Conservation (phyloP, 371 early-diverging fungal genomes). For the Dichotomocladium elegans region DNA sequence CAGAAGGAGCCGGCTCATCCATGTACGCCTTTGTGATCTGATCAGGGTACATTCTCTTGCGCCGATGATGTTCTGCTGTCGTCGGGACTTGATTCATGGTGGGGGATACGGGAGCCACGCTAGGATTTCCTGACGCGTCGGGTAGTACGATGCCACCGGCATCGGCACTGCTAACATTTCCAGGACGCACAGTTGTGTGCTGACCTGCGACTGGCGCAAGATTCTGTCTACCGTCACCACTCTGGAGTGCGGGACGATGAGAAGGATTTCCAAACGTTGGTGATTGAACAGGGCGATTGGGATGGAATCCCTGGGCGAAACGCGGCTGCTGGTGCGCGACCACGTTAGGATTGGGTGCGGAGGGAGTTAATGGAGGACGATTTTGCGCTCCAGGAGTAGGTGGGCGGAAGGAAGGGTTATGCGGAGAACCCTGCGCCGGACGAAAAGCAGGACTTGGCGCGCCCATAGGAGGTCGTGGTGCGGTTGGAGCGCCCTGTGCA, state of each 20-base stretch:
- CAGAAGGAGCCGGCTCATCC: conserved; percentile 20
- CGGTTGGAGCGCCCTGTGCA: conserved; percentile 9
- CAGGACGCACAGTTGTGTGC: too few relatives aligned
- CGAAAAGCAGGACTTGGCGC: conserved; percentile 11
- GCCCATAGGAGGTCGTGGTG: conserved; percentile 26
- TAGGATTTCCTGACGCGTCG: not conserved
- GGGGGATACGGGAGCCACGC: not conserved
- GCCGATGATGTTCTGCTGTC: conserved; percentile 28
- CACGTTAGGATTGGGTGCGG: too few relatives aligned
- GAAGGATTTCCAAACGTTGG: conserved; percentile 5
- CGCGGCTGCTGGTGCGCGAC: too few relatives aligned
- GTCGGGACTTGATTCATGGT: conserved; percentile 9
- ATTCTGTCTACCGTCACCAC: too few relatives aligned
- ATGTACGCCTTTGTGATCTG: conserved; percentile 47
- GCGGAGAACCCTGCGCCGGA: conserved; percentile 4
- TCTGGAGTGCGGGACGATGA: conserved; percentile 6
- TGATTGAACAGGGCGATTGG: conserved; percentile 3
- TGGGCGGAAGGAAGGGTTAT: not conserved
- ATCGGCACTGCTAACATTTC: too few relatives aligned
- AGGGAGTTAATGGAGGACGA: conserved; percentile 15
- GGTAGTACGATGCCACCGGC: too few relatives aligned
- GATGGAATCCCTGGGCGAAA: conserved; percentile 1
- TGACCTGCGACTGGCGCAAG: conserved; percentile 9
- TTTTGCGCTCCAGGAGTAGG: conserved; percentile 9
- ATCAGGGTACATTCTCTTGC: conserved; percentile 63